These are phyloP conservation scores for Posidonia australis DNA, from an alignment of 106 monocot species.

Conservation along the genomic window DNA sequence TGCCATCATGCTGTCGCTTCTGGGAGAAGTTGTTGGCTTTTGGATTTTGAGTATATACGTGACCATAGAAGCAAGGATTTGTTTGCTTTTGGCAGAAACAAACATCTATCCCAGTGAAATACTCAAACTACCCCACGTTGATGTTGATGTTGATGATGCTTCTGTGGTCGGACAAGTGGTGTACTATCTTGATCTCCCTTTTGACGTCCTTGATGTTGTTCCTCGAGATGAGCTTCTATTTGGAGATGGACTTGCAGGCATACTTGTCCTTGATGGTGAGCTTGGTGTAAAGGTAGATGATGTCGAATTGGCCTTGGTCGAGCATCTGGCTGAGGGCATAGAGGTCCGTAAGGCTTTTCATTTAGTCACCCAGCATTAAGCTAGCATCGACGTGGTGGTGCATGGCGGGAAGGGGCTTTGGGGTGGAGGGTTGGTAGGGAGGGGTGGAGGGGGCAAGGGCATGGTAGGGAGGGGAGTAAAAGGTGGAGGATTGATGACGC, in stretches of 20 bases:
- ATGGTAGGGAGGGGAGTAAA: not conserved
- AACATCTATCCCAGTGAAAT: no score
- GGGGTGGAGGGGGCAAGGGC: not conserved
- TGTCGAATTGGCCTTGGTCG: slow-evolving; percentile 22
- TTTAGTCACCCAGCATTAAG: slow-evolving; percentile 15
- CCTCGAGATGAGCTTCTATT: slow-evolving; percentile 12
- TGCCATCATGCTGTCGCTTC: no score
- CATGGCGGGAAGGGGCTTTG: slow-evolving; percentile 4
- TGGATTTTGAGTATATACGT: no score
- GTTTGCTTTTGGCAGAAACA: no score
- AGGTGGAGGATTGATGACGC: not conserved
- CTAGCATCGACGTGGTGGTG: slow-evolving; percentile 6
- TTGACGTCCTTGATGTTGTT: slow-evolving; percentile 14
- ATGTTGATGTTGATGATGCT: slow-evolving; percentile 18
- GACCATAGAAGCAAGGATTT: no score
- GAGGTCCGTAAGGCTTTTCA: slow-evolving; percentile 7
- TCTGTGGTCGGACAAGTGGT: slow-evolving; percentile 15
- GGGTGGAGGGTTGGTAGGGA: not conserved
- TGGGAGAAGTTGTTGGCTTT: no score
- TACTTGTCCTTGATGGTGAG: slow-evolving; percentile 12
- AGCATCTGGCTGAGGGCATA: slow-evolving; percentile 13
- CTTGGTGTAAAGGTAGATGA: slow-evolving; percentile 21
- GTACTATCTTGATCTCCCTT: slow-evolving; percentile 23
- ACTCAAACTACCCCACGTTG: no score
- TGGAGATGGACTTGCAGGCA: slow-evolving; percentile 29